Conservation (phyloP, 2,329 filamentous ascomycete species). For the Colletotrichum truncatum region DNA sequence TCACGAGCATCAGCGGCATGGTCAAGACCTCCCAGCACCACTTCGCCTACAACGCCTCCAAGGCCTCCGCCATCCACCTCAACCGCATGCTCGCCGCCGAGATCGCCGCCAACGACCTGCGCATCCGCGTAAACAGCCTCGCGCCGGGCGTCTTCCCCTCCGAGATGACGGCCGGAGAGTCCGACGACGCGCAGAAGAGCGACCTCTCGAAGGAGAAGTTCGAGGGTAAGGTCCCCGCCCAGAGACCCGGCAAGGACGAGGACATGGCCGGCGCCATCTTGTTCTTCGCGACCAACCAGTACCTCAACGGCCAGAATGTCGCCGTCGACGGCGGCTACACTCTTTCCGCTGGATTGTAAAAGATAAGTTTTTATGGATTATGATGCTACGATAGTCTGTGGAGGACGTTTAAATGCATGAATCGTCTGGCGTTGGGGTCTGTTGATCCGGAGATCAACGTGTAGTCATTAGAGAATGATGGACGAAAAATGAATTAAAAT, state of each 20-base stretch:
- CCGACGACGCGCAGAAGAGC: constrained; percentile 63
- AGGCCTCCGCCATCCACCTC: constrained; percentile 72
- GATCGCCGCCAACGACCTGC: constrained; percentile 65
- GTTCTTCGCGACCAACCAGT: constrained; percentile 57
- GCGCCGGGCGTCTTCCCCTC: constrained; percentile 77
- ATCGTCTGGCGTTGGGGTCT: too few species aligned
- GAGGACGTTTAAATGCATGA: too few species aligned
- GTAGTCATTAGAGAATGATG: too few species aligned
- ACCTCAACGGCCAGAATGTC: constrained; percentile 52
- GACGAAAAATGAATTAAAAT: too few species aligned
- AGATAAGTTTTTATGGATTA: too few species aligned
- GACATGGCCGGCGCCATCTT: constrained; percentile 77
- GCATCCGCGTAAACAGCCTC: constrained; percentile 76
- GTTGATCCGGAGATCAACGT: too few species aligned
- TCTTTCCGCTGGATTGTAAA: constrained; percentile 45
- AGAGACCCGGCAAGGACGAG: constrained; percentile 73
- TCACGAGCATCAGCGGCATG: constrained; percentile 73
- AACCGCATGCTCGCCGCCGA: constrained; percentile 72
- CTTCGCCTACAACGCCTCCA: constrained; percentile 71
- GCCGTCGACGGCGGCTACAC: constrained; percentile 57
- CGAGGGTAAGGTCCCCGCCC: constrained; percentile 68
- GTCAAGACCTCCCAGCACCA: constrained; percentile 72
- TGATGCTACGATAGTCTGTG: too few species aligned
- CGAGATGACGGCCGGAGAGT: constrained; percentile 71
- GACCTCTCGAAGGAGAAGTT: constrained; percentile 66